phyloP scores from a whole-genome alignment of 2,329 filamentous ascomycete species.

The Chalara sp. region DNA sequence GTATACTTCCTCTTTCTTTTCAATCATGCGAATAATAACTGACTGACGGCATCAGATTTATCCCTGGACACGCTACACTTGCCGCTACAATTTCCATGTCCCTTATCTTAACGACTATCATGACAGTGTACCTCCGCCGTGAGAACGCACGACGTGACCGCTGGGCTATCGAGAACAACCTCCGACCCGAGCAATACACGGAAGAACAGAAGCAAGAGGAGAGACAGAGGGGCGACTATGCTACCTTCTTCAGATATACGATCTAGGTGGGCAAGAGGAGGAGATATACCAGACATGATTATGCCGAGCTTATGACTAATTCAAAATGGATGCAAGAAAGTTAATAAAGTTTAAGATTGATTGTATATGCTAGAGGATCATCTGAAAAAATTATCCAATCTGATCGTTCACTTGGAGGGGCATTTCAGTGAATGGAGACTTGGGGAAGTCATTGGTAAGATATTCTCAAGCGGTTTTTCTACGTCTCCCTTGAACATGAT shows the following conservation, averaged over 20 bases:
- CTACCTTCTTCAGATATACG: slow-evolving; percentile 48
- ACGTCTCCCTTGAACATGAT: no score
- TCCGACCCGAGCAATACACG: slow-evolving; percentile 43
- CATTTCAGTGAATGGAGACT: no score
- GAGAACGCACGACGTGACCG: slow-evolving; percentile 44
- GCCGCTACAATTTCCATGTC: background rate
- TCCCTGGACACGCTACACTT: background rate
- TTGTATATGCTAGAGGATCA: no score
- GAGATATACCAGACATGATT: no score
- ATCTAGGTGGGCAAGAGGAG: slow-evolving; percentile 24
- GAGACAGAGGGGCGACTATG: slow-evolving; percentile 48
- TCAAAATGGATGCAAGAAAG: no score
- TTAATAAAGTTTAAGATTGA: no score
- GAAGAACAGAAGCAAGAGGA: slow-evolving; percentile 45
- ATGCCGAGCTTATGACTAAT: no score
- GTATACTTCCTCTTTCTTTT: slow-evolving; percentile 1
- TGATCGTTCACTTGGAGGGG: no score
- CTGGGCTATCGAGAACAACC: slow-evolving; percentile 28
- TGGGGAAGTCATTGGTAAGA: no score
- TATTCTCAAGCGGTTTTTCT: no score
- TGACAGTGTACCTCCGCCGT: background rate
- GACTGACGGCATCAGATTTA: background rate
- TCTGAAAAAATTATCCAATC: no score
- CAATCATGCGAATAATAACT: no score
- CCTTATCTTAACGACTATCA: background rate